These are phyloP conservation scores for Apostasia ramifera DNA, from an alignment of 106 monocot species.

Conservation along the genomic window DNA sequence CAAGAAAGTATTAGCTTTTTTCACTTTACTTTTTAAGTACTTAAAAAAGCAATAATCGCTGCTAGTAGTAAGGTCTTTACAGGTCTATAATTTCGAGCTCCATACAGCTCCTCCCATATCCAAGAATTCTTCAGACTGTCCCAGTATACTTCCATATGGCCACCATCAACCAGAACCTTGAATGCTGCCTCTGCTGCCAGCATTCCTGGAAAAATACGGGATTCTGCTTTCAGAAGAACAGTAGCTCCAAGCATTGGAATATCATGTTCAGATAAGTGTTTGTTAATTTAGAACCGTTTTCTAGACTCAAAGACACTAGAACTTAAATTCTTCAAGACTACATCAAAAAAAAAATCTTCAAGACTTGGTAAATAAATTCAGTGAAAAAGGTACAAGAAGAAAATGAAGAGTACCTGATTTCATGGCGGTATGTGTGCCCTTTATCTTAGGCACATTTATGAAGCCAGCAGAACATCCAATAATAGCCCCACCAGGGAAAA, in stretches of 20 bases:
- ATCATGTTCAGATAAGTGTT: neutral
- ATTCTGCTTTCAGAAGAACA: neutral
- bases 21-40: neutral
- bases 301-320: too few species aligned
- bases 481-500: conserved; percentile 96
- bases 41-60: neutral
- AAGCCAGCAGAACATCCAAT: conserved; percentile 98
- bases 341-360: too few species aligned
- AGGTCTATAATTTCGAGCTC: conserved; percentile 87
- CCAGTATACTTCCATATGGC: conserved; percentile 75
- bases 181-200: conserved; percentile 92
- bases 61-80: conserved; percentile 23
- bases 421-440: conserved; percentile 99
- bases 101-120: conserved; percentile 90
- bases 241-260: neutral
- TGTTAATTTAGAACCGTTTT: too few species aligned
- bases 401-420: conserved; percentile 71
- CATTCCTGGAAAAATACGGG: conserved; percentile 57
- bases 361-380: too few species aligned
- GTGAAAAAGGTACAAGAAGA: neutral
- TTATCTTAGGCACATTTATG: conserved; percentile 97
- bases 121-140: conserved; percentile 82
- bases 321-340: too few species aligned
- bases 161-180: conserved; percentile 48
- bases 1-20: neutral